Base-by-base conservation (phyloP, 768 basidiomycete genomes). In the Coprinopsis strossmayeri region DNA sequence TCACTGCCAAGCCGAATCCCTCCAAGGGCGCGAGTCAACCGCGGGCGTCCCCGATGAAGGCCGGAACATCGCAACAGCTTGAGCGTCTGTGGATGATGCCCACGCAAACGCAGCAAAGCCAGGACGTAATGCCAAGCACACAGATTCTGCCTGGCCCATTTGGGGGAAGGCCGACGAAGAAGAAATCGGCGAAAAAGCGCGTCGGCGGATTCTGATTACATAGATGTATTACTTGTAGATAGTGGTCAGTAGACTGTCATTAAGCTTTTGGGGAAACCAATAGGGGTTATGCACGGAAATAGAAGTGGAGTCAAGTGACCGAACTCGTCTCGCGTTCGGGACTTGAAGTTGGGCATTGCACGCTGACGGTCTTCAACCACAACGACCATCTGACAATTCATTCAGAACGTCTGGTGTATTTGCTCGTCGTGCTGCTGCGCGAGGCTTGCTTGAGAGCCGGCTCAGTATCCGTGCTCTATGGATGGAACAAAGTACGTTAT, bases 371-470 rank as follows among this genome's bases (percentile, higher is more conserved):
- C 46, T 52, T 41, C 37, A 38, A 53, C 50, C 35, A 45, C 45
- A 18, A 35, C 49, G 41, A 44, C 54, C 46, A 27, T 49, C 51
- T 23, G 51, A 34, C 51, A 42, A 50, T 61, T 25, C 48, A 17
- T 30, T 20, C 17, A 24, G 17, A 46, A 45, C 28, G 32, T 26
- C 25, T 34, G 23, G 26, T 42, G 26, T 17, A 27, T 34, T 39
- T 49, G 32, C 50, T 52, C 49, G 52, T 76, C 80, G 81, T 80
- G 82, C 81, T 67, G 61, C 61, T 61, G 79, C 80, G 81, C 82
- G 81, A 77, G 76, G 77, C 79, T 81, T 83, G 82, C 79, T 77
- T 75, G 67, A 69, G 70, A 74, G 71, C 74, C 76, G 71, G 79
- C 77, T 73, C 73, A 68, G 72, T 70, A 70, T 75, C 69, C 67